Evolutionary conservation across 352 stramenopile species (phyloP).

Genomic region (Phytophthora crassamura): DNA sequence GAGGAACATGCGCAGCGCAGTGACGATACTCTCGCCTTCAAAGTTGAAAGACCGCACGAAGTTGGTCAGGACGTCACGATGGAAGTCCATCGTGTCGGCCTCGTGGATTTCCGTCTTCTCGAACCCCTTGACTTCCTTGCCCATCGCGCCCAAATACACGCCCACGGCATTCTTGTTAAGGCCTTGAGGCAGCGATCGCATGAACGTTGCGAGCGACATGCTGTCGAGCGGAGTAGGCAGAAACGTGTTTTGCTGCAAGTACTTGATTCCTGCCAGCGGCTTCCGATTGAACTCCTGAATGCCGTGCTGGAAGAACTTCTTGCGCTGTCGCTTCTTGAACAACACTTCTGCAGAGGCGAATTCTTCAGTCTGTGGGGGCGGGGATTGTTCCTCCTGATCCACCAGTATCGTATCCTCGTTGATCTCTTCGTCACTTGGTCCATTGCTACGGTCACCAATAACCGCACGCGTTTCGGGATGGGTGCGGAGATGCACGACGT

Average conservation of each 20-base stretch:
- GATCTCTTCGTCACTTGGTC: constrained; percentile 33
- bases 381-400: constrained; percentile 26
- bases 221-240: constrained; percentile 81
- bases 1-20: constrained; percentile 84
- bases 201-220: constrained; percentile 83
- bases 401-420: constrained; percentile 44
- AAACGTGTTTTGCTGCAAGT: constrained; percentile 81
- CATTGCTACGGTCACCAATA: constrained; percentile 22
- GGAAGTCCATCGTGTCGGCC: constrained; percentile 87
- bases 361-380: constrained; percentile 13
- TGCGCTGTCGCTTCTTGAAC: constrained; percentile 72
- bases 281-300: constrained; percentile 96
- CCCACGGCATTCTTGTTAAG: constrained; percentile 87
- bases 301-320: constrained; percentile 86
- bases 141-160: constrained; percentile 86
- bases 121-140: constrained; percentile 80
- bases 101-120: constrained; percentile 79
- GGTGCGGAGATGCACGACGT: constrained; percentile 74
- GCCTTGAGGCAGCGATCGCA: constrained; percentile 82
- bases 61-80: constrained; percentile 69
- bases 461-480: constrained; percentile 33
- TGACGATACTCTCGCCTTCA: constrained; percentile 73
- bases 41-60: constrained; percentile 90
- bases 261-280: constrained; percentile 90
- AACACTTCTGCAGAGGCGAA: constrained; percentile 60